Evolutionary conservation across 768 basidiomycete species (phyloP), one percentile per base, ranked within the genome.

Genomic region (Suillus brevipes): DNA sequence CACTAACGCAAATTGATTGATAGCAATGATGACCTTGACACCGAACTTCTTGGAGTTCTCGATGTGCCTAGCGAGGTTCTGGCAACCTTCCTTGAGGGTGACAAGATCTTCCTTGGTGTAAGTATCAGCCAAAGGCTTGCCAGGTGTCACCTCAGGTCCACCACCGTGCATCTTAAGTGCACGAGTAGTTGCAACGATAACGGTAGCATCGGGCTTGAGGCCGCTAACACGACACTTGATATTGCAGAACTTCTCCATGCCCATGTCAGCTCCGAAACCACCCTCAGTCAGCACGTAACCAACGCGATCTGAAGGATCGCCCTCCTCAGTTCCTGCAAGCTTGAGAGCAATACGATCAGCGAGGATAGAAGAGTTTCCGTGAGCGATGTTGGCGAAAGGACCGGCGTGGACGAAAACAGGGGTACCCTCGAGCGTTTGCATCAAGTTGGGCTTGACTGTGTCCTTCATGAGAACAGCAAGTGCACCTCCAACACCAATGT

Each of bases 81-180:
- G 89, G 81, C 92, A 95, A 43, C 97, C 97, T 75, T 92, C 91
- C 76, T 89, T 88, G 62, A 99, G 88, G 13, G 88, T 92, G 65
- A 89, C 89, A 59, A 98, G 84, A 74, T 98, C 88, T 80, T 99
- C 97, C 74, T 91, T 90, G 66, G 92, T 94, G 78, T 99, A 99
- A 50, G 93, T 95, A 56, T 93, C 93, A 68, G 92, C 90, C 49
- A 99, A 85, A 28, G 96, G 86, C 77, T 97, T 98, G 60, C 97
- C 97, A 34, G 97, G 97, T 2, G 92, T 92, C 61, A 99, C 96
- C 31, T 97, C 95, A 6, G 97, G 97, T 65, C 92, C 97, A 66
- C 97, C 97, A 50, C 97, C 97, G 75, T 99, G 97, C 97, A 99
- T 99, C 85, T 99, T 99, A 66, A 99, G 82, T 25, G 97, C 97